Percentiles rank a stretch among this genome's conserved stretches.
phyloP scores from a whole-genome alignment of 2,329 filamentous ascomycete species.

The Colletotrichum tabaci region DNA sequence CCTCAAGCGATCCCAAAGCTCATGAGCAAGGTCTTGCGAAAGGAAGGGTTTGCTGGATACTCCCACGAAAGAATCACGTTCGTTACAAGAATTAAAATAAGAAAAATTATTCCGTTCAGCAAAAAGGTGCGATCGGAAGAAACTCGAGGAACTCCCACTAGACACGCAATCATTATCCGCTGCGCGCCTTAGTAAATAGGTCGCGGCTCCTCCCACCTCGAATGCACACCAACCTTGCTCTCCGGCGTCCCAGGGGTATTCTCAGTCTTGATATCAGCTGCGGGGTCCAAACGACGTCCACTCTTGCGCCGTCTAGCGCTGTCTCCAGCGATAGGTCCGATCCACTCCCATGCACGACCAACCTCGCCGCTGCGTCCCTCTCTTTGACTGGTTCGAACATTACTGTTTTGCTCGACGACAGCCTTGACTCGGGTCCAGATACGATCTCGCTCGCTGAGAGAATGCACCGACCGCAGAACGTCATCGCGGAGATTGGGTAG shows the following conservation, averaged over 20 bases:
- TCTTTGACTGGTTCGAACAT: constrained; percentile 84
- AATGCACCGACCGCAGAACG: constrained; percentile 86
- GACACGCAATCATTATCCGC: constrained; percentile 4
- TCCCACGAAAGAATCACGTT: not conserved
- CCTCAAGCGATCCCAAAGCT: constrained; percentile 16
- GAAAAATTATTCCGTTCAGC: constrained; percentile 30
- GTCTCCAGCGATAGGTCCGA: constrained; percentile 69
- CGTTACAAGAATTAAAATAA: constrained; percentile 42
- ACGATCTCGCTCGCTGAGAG: constrained; percentile 79
- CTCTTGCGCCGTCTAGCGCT: constrained; percentile 64
- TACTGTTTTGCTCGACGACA: constrained; percentile 94
- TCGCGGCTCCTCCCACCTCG: constrained; percentile 60
- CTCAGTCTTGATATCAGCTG: constrained; percentile 55
- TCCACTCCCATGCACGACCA: constrained; percentile 79
- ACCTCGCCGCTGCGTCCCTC: constrained; percentile 77
- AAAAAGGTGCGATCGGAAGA: constrained; percentile 10
- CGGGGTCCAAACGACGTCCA: constrained; percentile 63
- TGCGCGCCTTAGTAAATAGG: constrained; percentile 56
- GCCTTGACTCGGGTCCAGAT: constrained; percentile 87
- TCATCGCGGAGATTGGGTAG: constrained; percentile 93
- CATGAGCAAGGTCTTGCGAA: constrained; percentile 29
- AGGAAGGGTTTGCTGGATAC: not conserved
- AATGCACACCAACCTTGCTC: constrained; percentile 39
- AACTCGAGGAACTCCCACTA: not conserved
- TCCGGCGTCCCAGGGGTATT: constrained; percentile 44